A percentile compares a stretch with the other conserved stretches of the same genome.
Evolutionary conservation across 139 green algal genomes (phyloP).

Genomic region (Desmodesmus armatus): DNA sequence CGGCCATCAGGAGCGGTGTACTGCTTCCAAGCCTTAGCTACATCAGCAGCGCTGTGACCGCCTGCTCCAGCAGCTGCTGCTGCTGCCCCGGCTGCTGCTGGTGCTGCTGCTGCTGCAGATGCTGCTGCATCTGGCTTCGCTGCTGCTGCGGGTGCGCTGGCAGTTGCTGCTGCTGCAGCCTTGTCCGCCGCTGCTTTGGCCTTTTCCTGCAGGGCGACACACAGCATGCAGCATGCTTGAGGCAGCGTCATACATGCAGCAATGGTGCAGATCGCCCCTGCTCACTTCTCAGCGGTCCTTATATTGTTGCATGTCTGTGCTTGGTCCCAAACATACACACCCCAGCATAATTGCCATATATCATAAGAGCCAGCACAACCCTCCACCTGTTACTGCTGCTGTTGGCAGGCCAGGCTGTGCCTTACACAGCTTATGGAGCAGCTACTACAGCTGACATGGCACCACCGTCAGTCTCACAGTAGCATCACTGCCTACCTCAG

Average conservation of each 20-base stretch:
- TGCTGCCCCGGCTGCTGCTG: neutral
- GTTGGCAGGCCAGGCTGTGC: too few relatives aligned
- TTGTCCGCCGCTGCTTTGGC: slow-evolving; percentile 24
- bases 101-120: neutral
- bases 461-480: too few relatives aligned
- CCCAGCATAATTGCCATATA: too few relatives aligned
- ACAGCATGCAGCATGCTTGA: slow-evolving; percentile 19
- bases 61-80: slow-evolving; percentile 17
- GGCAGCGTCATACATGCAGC: too few relatives aligned
- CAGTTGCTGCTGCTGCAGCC: slow-evolving; percentile 31
- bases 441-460: too few relatives aligned
- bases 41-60: neutral
- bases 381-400: neutral
- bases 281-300: too few relatives aligned
- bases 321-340: too few relatives aligned
- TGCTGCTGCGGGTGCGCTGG: neutral
- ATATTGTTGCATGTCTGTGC: too few relatives aligned
- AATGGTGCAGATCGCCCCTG: too few relatives aligned
- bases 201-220: slow-evolving; percentile 33
- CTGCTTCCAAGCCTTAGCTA: slow-evolving; percentile 81
- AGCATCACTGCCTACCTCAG: slow-evolving; percentile 50
- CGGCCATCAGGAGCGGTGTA: slow-evolving; percentile 91
- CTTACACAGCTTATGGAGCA: too few relatives aligned
- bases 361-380: too few relatives aligned
- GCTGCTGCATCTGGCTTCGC: neutral